Conservation (phyloP, 1,139 yeast species). For the Lodderomyces metapsilosis region DNA sequence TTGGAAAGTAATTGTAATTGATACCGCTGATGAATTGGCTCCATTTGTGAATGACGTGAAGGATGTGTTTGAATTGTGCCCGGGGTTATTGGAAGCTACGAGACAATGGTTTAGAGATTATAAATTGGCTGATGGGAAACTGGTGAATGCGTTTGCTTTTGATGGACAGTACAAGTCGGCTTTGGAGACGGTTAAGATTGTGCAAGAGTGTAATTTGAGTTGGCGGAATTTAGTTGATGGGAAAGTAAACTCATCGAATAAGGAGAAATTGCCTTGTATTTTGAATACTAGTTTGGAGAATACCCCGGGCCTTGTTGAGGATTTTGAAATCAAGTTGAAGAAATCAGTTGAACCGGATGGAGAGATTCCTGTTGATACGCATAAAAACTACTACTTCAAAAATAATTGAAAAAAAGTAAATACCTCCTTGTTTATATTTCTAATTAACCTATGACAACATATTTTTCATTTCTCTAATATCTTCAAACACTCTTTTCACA, state of each 20-base stretch:
- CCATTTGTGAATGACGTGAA: conserved; percentile 67
- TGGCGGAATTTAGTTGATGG: conserved; percentile 66
- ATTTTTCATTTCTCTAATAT: conserved; percentile 56
- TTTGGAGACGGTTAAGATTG: conserved; percentile 68
- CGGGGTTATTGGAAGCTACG: conserved; percentile 79
- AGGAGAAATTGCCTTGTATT: conserved; percentile 47
- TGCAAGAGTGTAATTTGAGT: conserved; percentile 67
- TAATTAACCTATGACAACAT: conserved; percentile 22
- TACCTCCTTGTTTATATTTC: too few relatives aligned
- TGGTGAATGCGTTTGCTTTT: conserved; percentile 83
- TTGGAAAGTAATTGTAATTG: conserved; percentile 86
- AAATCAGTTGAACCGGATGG: conserved; percentile 25
- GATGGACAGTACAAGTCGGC: conserved; percentile 76
- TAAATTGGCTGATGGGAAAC: conserved; percentile 90
- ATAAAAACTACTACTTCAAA: conserved; percentile 15
- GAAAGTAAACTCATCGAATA: conserved; percentile 32
- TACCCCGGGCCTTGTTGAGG: conserved; percentile 36
- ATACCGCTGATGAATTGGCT: conserved; percentile 74
- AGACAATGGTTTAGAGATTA: conserved; percentile 90
- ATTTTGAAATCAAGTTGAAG: conserved; percentile 19
- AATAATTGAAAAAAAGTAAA: conserved; percentile 5
- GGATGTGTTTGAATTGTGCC: conserved; percentile 73
- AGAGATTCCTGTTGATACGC: conserved; percentile 24
- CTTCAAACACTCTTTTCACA: conserved; percentile 50
- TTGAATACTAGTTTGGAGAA: conserved; percentile 61